A percentile compares a stretch with the other conserved stretches of the same genome.
These are phyloP conservation scores for Coelastrella sp. DNA, from an alignment of 139 green algal genomes.

Conservation along the genomic window DNA sequence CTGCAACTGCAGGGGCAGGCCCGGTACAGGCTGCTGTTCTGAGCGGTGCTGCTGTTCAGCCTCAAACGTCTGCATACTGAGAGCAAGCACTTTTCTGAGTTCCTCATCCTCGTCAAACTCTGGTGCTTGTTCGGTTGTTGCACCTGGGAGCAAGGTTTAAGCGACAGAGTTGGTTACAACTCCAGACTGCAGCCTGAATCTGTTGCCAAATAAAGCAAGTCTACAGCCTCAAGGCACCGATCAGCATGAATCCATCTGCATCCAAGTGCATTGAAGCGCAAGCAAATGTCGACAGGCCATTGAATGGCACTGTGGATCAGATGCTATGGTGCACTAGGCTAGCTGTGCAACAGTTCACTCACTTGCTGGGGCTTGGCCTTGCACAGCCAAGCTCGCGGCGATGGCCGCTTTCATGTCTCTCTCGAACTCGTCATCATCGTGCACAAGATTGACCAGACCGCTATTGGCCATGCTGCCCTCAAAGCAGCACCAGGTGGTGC, in stretches of 20 bases:
- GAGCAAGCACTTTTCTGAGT: neutral
- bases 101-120: constrained; percentile 1
- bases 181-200: too few species aligned
- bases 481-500: neutral
- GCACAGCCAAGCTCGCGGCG: neutral
- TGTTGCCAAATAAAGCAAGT: too few species aligned
- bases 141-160: neutral
- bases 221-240: too few species aligned
- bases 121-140: neutral
- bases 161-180: too few species aligned
- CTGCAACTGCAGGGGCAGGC: neutral
- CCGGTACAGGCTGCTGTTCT: neutral
- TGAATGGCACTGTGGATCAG: too few species aligned
- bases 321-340: neutral
- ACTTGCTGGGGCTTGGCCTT: neutral
- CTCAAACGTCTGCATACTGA: constrained; percentile 23
- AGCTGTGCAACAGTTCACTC: neutral
- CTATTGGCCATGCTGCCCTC: neutral
- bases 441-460: neutral
- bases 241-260: too few species aligned
- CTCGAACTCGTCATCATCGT: constrained; percentile 12
- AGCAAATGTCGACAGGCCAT: too few species aligned
- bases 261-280: too few species aligned
- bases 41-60: neutral
- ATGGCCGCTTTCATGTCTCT: neutral